Base-by-base conservation (phyloP, 106 monocot genomes). In the Iris macrosiphon region DNA sequence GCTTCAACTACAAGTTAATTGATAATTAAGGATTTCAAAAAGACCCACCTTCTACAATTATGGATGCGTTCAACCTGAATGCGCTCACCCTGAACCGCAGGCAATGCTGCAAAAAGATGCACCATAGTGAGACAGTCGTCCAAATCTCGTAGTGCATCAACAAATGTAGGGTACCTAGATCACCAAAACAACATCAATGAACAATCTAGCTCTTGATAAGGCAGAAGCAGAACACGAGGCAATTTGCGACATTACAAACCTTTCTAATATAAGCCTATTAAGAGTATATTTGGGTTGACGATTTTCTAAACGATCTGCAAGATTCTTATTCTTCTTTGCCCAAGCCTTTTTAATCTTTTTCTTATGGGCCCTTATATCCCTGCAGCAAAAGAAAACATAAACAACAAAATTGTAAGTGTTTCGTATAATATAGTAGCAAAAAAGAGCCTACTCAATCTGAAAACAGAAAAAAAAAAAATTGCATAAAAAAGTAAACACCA, bases 121-220 rank as follows among this genome's bases (percentile, higher is more conserved):
- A 99, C 83, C 91, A 87, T 85, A 31, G 87, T 99, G 46, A 99
- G 87, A 59, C 90, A 91, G 59, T 99, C 98, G 69, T 99, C 98
- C 65, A 99, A 41, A 50, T 99, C 91, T 16, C 87, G 59, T 3
- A 99, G 59, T 21, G 98, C 87, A 72, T 87, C 91, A 49, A 87
- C 45, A 52, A 98, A 98, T 16, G 73, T 83, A 7, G 98, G 98
- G 52, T 91, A 99, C 78, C 98, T 91, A 52, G 43, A 60, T 12
- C 14, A 58, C 27, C 29, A 49, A 9, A 45, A 67, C 5, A 44
- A 43, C 16, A 18, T 48, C 13, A 21, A 11, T 44, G 15, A 19
- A 1, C 8, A 1, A 23, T 56, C 21, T 31, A 27, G 4, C 27
- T 31, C 12, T 29, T 33, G 5, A 52, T 24, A 52, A 56, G 39